Evolutionary conservation across 2,329 filamentous ascomycete species (phyloP).

Genomic region (Aspergillus vadensis): DNA sequence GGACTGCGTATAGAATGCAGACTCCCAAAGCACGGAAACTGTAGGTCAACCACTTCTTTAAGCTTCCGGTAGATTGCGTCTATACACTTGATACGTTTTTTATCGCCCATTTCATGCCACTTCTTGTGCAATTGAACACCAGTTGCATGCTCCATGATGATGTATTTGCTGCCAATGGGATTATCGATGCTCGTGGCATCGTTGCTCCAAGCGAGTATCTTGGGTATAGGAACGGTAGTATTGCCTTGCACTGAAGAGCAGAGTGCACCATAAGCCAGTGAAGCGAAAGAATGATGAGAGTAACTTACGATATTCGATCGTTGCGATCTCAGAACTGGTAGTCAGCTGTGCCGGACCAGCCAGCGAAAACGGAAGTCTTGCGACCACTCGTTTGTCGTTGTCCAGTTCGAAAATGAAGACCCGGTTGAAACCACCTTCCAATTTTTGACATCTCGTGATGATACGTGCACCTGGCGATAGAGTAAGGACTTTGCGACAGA

Average conservation of each 20-base stretch:
- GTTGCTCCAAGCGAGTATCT: conserved; percentile 47
- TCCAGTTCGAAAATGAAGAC: conserved; percentile 48
- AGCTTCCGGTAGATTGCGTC: conserved; percentile 12
- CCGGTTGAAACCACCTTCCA: conserved; percentile 49
- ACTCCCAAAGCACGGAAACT: conserved; percentile 41
- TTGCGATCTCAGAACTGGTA: conserved; percentile 50
- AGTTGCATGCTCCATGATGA: conserved; percentile 43
- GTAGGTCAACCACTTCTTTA: conserved; percentile 20
- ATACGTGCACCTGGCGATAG: conserved; percentile 39
- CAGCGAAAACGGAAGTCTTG: conserved; percentile 44
- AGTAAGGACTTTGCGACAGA: conserved; percentile 40
- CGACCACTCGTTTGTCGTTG: conserved; percentile 41
- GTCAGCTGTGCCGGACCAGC: conserved; percentile 41
- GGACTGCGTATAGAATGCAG: conserved; percentile 36
- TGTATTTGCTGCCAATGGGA: conserved; percentile 41
- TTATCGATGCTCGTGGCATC: conserved; percentile 31
- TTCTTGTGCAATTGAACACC: conserved; percentile 36
- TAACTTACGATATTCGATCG: conserved; percentile 44
- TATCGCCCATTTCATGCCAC: conserved; percentile 35
- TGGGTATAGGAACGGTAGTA: conserved; percentile 46
- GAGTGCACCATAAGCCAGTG: conserved; percentile 2
- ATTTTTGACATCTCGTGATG: conserved; percentile 43
- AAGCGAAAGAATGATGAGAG: neutral
- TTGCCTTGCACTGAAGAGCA: conserved; percentile 36
- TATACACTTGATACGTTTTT: conserved; percentile 32